Conservation (phyloP, 768 basidiomycete genomes). For the Termitomyces sp. region DNA sequence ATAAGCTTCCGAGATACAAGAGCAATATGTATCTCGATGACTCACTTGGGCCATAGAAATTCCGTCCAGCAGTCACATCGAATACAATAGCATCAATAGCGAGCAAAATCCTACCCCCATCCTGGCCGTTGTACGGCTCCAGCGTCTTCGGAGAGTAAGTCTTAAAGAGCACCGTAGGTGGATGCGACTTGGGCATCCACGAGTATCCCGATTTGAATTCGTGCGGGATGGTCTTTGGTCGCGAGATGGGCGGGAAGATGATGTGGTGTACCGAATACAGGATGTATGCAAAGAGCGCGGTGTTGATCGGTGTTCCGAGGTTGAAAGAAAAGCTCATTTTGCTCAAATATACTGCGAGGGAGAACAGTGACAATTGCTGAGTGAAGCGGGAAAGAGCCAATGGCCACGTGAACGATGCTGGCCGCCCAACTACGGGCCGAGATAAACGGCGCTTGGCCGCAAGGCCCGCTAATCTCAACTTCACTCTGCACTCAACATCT, state of each 20-base stretch:
- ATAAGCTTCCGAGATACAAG: neutral
- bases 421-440: no score
- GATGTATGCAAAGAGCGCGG: conserved; percentile 72
- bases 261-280: conserved; percentile 73
- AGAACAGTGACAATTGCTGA: neutral
- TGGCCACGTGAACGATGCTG: neutral
- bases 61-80: conserved; percentile 84
- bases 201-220: conserved; percentile 85
- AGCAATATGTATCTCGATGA: conserved; percentile 2
- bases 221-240: conserved; percentile 44
- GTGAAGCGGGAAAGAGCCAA: neutral
- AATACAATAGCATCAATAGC: conserved; percentile 86
- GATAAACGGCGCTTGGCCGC: no score
- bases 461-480: no score
- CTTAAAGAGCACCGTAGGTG: conserved; percentile 71
- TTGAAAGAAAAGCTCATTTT: conserved; percentile 38
- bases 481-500: no score
- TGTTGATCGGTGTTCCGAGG: conserved; percentile 73
- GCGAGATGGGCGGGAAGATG: conserved; percentile 60
- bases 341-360: neutral
- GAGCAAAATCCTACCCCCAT: conserved; percentile 71
- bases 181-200: conserved; percentile 85
- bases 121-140: conserved; percentile 55
- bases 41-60: conserved; percentile 94
- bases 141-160: conserved; percentile 79